These are phyloP conservation scores for Stevia rebaudiana DNA, from an alignment of 140 eudicot genomes.

Conservation along the genomic window DNA sequence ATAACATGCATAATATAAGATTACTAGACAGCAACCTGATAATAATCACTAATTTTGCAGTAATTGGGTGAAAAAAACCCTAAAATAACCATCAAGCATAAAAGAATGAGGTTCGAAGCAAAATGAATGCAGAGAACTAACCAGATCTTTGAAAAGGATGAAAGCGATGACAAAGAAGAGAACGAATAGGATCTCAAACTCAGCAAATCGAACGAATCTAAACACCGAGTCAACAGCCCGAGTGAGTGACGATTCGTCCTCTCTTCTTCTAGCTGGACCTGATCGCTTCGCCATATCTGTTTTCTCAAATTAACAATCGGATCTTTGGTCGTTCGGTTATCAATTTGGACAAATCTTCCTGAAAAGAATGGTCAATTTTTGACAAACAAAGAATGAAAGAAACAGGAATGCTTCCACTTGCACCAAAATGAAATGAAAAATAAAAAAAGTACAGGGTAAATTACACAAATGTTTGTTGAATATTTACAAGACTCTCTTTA, in stretches of 20 bases:
- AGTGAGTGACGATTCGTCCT: constrained; percentile 49
- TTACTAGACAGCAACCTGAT: not conserved
- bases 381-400: not conserved
- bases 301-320: not conserved
- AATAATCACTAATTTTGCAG: not conserved
- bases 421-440: too few relatives aligned
- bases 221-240: constrained; percentile 68
- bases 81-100: not conserved
- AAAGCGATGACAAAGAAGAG: constrained; percentile 69
- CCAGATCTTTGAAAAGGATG: constrained; percentile 86
- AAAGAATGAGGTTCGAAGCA: not conserved
- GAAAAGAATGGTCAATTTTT: not conserved
- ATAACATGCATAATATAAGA: too few relatives aligned
- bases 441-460: too few relatives aligned
- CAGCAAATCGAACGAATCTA: constrained; percentile 63
- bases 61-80: constrained; percentile 6
- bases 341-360: constrained; percentile 1
- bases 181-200: constrained; percentile 87
- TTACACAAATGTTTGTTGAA: too few relatives aligned
- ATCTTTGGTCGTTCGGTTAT: constrained; percentile 3
- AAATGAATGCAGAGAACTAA: constrained; percentile 14
- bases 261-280: constrained; percentile 29
- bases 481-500: too few relatives aligned
- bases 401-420: not conserved
- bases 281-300: constrained; percentile 40